Evolutionary conservation across 2,329 filamentous ascomycete species (phyloP), one percentile per base, ranked within the genome.

Genomic region (Botrytis fabae): DNA sequence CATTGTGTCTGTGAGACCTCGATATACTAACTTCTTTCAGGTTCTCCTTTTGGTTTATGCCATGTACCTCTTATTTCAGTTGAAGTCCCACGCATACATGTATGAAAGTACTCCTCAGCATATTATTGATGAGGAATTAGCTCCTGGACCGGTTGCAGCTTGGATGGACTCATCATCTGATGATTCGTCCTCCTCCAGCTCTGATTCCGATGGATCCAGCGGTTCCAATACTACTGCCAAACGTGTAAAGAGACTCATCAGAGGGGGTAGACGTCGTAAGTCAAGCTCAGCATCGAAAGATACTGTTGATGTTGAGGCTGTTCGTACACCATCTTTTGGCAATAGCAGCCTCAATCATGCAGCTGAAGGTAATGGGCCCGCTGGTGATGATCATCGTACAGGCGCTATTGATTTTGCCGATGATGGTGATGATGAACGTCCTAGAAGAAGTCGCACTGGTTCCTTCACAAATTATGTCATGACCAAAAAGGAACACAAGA

Each of bases 101-200:
- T 97, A 97, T 78, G 92, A 94, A 82, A 96, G 94, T 77, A 97
- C 93, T 8, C 95, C 95, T 16, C 94, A 97, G 83, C 91, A 95
- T 78, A 92, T 97, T 74, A 96, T 98, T 75, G 95, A 98, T 77
- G 94, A 96, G 78, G 95, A 97, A 81, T 91, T 93, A 0, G 92
- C 93, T 63, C 95, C 95, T 35, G 95, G 95, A 76, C 91, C 96
- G 0, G 87, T 95, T 20, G 92, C 92, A 28, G 92, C 92, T 46
- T 93, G 95, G 83, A 87, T 97, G 79, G 92, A 96, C 76, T 90
- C 90, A 0, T 93, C 91, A 40, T 74, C 73, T 14, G 71, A 73
- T 61, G 62, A 65, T 60, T 87, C 86, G 1, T 89, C 88, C 14
- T 92, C 94, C 75, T 90, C 88, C 0, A 85, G 84, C 70, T 90